A percentile compares a stretch with the other conserved stretches of the same genome.
Conservation (phyloP, 257 asterid genomes). For the Solanum microdontum region DNA sequence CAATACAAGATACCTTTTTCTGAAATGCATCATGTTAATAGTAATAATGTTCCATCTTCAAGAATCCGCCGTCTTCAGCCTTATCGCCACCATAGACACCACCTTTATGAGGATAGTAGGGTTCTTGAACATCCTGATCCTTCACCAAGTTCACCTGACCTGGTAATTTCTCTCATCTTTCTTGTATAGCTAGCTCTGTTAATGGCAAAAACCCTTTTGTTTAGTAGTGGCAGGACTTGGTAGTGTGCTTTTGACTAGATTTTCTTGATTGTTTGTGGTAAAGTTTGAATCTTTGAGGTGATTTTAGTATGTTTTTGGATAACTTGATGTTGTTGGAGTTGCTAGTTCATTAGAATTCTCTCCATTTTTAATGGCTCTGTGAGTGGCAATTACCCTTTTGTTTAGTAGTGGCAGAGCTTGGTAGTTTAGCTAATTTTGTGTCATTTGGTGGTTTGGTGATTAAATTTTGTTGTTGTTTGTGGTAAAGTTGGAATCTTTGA, state of each 20-base stretch:
- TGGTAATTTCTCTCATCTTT: constrained; percentile 26
- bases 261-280: background rate
- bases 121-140: constrained; percentile 44
- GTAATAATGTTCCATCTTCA: constrained; percentile 25
- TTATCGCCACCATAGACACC: constrained; percentile 19
- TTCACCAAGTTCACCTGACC: constrained; percentile 51
- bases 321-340: background rate
- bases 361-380: background rate
- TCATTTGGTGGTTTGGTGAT: background rate
- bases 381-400: background rate
- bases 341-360: background rate
- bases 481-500: background rate
- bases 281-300: background rate
- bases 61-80: constrained; percentile 53
- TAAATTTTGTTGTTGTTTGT: background rate
- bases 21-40: constrained; percentile 36
- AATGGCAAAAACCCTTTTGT: background rate
- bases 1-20: constrained; percentile 41
- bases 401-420: background rate
- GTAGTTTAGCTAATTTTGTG: background rate
- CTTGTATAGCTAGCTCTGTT: background rate
- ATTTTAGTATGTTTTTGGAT: background rate
- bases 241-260: background rate
- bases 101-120: constrained; percentile 25
- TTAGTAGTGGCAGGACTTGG: background rate